Evolutionary conservation across 257 asterid species (phyloP), one percentile per base, ranked within the genome.

Genomic region (Petunia axillaris): DNA sequence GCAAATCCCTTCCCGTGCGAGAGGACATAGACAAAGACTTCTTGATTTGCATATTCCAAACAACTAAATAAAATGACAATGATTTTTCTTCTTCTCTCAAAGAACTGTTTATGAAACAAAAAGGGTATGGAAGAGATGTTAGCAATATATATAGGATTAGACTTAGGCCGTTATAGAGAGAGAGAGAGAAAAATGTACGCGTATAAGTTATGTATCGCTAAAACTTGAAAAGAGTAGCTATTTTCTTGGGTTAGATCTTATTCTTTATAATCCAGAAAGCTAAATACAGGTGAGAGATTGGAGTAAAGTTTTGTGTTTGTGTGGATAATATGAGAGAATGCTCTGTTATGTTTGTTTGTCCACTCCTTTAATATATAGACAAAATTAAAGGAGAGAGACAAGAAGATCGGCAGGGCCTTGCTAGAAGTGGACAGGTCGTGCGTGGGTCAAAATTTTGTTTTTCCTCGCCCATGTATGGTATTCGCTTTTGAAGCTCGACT

Each of bases 1-100:
- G 97, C 90, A 92, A 82, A 87, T 87, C 91, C 75, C 97, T 85
- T 9, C 97, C 97, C 0, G 93, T 86, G 8, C 97, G 95, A 15
- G 97, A 87, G 25, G 90, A 85, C 87, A 85, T 78, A 65, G 88
- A 54, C n/a, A 81, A 85, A 2, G 87, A 79, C 82, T 85, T 86
- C 84, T 89, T 88, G 86, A 90, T 85, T 85, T 90, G 92, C 95
- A 90, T 91, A 44, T 86, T 84, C 8, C 16, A 62, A 8, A 60
- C 8, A 13, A 16, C 36, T 58, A 15, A 59, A 16, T 2, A 6
- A 35, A n/a, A 68, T 15, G 1, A 46, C 13, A 43, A 65, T 13
- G 37, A 2, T 68, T 11, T 43, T 46, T 62, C 43, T 62, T 8
- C 41, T 46, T 64, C 35, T 10, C 39, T 5, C 5, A 40, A 65